phyloP scores from a whole-genome alignment of 202 grass and related monocot species.

The Schoenoplectus tabernaemontani region DNA sequence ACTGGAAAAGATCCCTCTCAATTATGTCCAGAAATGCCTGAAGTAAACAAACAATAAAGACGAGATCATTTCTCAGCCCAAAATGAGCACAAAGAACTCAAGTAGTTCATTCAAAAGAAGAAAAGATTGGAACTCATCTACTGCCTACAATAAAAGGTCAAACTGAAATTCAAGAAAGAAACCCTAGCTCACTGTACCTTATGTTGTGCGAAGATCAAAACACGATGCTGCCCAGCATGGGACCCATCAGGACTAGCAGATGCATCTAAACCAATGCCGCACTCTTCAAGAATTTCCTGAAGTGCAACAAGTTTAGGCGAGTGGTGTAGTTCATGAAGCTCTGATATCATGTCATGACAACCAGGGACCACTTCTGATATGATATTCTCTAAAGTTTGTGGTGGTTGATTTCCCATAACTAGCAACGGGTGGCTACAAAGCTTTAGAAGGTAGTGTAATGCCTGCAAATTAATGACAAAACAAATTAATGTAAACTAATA shows the following conservation, averaged over 20 bases:
- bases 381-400: conserved; percentile 44
- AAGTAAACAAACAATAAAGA: conserved; percentile 20
- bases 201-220: conserved; percentile 97
- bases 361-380: conserved; percentile 54
- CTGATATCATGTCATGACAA: conserved; percentile 30
- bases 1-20: conserved; percentile 88
- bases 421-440: conserved; percentile 93
- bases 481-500: conserved; percentile 24
- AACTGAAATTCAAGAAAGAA: not conserved
- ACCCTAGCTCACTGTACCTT: conserved; percentile 42
- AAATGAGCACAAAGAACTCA: not conserved
- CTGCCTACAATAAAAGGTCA: not conserved
- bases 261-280: conserved; percentile 80
- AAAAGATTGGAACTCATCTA: not conserved
- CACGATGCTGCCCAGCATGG: conserved; percentile 65
- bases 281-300: conserved; percentile 98
- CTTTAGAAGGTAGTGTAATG: conserved; percentile 83
- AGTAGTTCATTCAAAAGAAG: not conserved
- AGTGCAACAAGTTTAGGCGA: conserved; percentile 99
- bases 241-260: conserved; percentile 67
- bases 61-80: not conserved
- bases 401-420: conserved; percentile 57
- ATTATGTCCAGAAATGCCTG: conserved; percentile 93
- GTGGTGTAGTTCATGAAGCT: conserved; percentile 79
- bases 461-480: conserved; percentile 49